phyloP scores from a whole-genome alignment of 1,139 yeast species.

The Yamadazyma aaseri region DNA sequence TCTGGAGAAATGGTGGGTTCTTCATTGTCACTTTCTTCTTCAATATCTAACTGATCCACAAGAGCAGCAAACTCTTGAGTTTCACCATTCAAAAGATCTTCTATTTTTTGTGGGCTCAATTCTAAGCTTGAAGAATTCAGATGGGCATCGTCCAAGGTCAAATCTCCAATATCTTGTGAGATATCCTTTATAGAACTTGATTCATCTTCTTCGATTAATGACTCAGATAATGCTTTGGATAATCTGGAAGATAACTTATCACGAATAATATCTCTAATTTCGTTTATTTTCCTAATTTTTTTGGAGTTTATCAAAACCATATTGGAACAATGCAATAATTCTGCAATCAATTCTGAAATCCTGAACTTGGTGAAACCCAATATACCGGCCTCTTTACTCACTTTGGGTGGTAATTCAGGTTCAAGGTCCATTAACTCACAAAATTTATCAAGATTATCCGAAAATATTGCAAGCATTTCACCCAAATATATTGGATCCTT shows the following conservation, averaged over 20 bases:
- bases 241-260: conserved; percentile 30
- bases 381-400: conserved; percentile 16
- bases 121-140: conserved; percentile 12
- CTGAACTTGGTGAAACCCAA: conserved; percentile 46
- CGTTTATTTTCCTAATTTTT: conserved; percentile 34
- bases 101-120: conserved; percentile 8
- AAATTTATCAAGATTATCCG: conserved; percentile 36
- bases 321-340: conserved; percentile 47
- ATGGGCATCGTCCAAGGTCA: conserved; percentile 32
- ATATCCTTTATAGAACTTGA: conserved; percentile 19
- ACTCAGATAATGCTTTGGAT: conserved; percentile 34
- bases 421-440: conserved; percentile 28
- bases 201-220: conserved; percentile 14
- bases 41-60: conserved; percentile 22
- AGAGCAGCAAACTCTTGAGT: conserved; percentile 14
- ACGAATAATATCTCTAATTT: conserved; percentile 37
- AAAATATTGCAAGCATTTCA: conserved; percentile 41
- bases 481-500: conserved; percentile 49
- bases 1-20: conserved; percentile 48
- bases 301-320: conserved; percentile 47
- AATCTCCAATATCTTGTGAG: conserved; percentile 39
- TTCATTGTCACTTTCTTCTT: conserved; percentile 45
- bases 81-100: conserved; percentile 13
- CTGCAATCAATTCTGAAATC: conserved; percentile 46
- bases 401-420: conserved; percentile 24